These are phyloP conservation scores for Xylaria sp. DNA, from an alignment of 2,329 filamentous ascomycete genomes.

Conservation along the genomic window DNA sequence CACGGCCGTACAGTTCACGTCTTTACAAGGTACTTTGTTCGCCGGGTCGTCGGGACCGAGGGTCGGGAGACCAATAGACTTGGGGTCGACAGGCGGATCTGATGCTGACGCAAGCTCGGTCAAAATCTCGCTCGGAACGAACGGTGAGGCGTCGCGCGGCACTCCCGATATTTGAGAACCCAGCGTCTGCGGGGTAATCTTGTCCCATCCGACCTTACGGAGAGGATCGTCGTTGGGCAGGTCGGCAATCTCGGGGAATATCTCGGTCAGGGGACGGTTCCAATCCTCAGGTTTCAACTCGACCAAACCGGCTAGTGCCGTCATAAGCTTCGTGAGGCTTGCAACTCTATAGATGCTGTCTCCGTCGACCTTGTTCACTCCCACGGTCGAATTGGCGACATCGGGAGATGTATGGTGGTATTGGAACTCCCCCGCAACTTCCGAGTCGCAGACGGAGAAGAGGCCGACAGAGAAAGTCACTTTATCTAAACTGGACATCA, in stretches of 20 bases:
- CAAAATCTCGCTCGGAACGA: constrained; percentile 16
- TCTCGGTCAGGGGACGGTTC: constrained; percentile 36
- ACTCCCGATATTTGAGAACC: constrained; percentile 38
- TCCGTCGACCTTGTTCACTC: constrained; percentile 42
- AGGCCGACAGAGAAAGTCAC: constrained; percentile 44
- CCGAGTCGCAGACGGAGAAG: constrained; percentile 42
- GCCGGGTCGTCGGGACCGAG: constrained; percentile 15
- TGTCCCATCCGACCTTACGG: constrained; percentile 35
- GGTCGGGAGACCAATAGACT: constrained; percentile 16
- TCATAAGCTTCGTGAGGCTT: constrained; percentile 44
- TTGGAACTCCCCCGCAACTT: constrained; percentile 35
- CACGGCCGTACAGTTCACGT: constrained; percentile 20
- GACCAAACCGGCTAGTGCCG: constrained; percentile 42
- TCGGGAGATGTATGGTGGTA: constrained; percentile 41
- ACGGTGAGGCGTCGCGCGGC: constrained; percentile 28
- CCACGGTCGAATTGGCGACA: constrained; percentile 34
- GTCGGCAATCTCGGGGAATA: constrained; percentile 35
- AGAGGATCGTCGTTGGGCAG: constrained; percentile 23
- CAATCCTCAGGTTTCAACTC: constrained; percentile 40
- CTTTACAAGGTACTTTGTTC: constrained; percentile 7
- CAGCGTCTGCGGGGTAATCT: constrained; percentile 38
- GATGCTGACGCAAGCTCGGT: not conserved
- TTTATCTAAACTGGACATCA: constrained; percentile 32
- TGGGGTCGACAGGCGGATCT: constrained; percentile 16
- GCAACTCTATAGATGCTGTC: constrained; percentile 48